A percentile compares a stretch with the other conserved stretches of the same genome.
These are phyloP conservation scores for Blastobotrys muscicola DNA, from an alignment of 805 yeast species.

Conservation along the genomic window DNA sequence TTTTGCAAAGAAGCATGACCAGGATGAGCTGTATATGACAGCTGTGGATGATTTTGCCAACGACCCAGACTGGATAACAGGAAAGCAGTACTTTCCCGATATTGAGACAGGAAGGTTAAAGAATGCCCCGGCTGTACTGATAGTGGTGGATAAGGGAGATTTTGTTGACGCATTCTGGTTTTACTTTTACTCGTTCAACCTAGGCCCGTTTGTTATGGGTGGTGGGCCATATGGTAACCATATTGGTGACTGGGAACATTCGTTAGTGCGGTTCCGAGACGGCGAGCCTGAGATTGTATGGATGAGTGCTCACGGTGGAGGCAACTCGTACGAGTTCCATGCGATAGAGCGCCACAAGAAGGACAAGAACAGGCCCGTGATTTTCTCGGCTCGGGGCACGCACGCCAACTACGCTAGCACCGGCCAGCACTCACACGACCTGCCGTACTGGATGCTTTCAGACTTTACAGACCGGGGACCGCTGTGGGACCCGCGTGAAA, in stretches of 20 bases:
- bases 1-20: not conserved
- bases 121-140: conserved; percentile 69
- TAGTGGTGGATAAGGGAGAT: conserved; percentile 86
- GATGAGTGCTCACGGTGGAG: conserved; percentile 99
- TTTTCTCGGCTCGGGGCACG: conserved; percentile 90
- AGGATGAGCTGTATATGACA: conserved; percentile 44
- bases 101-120: conserved; percentile 59
- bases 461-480: conserved; percentile 96
- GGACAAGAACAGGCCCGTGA: conserved; percentile 49
- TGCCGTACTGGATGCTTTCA: conserved; percentile 81
- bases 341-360: conserved; percentile 56
- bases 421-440: conserved; percentile 92
- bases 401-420: conserved; percentile 96
- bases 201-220: conserved; percentile 97
- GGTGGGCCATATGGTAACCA: conserved; percentile 96
- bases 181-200: conserved; percentile 85
- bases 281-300: conserved; percentile 78
- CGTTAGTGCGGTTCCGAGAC: conserved; percentile 70
- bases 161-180: conserved; percentile 97
- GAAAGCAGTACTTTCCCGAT: conserved; percentile 56
- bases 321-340: conserved; percentile 75
- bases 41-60: conserved; percentile 59
- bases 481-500: conserved; percentile 85
- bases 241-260: conserved; percentile 98
- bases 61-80: conserved; percentile 83